Base-by-base conservation (phyloP, 257 asterid species). In the Solanum megistacrolobum region DNA sequence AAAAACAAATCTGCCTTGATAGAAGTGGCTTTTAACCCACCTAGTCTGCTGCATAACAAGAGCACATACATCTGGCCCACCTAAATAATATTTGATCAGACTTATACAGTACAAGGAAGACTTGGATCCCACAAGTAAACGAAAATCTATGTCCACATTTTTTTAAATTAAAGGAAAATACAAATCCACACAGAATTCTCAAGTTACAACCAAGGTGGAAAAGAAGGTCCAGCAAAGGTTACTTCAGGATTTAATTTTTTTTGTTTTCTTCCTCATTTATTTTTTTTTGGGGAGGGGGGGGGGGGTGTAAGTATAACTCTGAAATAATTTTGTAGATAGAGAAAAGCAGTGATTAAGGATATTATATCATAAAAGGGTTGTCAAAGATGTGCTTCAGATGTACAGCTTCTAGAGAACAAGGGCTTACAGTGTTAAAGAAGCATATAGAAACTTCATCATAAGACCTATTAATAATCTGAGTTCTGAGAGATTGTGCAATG, bases 401-500 rank as follows among this genome's bases (percentile, higher is more conserved):
- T 13, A 76, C 34, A 39, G 60, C 34, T 72, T 46, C n/a, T 48
- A 60, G 34, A 38, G 81, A 71, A 78, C 87, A 90, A 72, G 86
- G 88, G 34, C 98, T 94, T 94, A 96, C 98, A 32, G 99, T 94
- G 89, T 97, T 96, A 90, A 95, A 97, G 94, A 97, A 97, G 95
- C 99, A 96, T 87, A 97, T 92, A 13, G 98, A 92, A 81, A 96
- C 93, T 94, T 97, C 99, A 46, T 97, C 99, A 46, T 92, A 96
- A 89, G 98, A 95, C 90, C 96, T 92, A 88, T 96, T 97, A 86
- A 97, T 95, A 81, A 96, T 97, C 88, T 95, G 99, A 91, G 96
- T 91, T 94, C 92, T 97, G 94, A 97, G 90, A 75, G 98, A 93
- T 88, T 90, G 92, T 7, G 92, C 91, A 72, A 97, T 92, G 90